These are phyloP conservation scores for Mycena rosella DNA, from an alignment of 768 basidiomycete genomes.

Conservation along the genomic window DNA sequence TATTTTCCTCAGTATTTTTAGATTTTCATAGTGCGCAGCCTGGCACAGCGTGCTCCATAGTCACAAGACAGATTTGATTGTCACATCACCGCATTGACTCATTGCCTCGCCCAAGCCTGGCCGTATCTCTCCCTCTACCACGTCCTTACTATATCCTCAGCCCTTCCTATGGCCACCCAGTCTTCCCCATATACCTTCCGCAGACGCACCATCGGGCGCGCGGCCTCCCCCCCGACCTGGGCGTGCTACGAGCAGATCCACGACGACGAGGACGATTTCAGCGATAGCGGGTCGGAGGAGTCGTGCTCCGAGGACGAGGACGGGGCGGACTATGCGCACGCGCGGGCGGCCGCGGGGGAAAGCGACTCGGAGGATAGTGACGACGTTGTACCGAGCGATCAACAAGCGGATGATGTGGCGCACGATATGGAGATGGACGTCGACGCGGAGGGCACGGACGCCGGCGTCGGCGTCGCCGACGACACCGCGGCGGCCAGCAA, in stretches of 20 bases:
- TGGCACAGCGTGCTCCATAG: background rate
- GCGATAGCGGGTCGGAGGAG: slow-evolving; percentile 65
- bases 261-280: slow-evolving; percentile 68
- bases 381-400: slow-evolving; percentile 38
- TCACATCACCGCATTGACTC: background rate
- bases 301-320: slow-evolving; percentile 85
- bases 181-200: slow-evolving; percentile 69
- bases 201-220: slow-evolving; percentile 81
- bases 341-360: slow-evolving; percentile 40
- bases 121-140: slow-evolving; percentile 8
- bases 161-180: slow-evolving; percentile 52
- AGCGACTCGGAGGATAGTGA: slow-evolving; percentile 55
- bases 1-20: background rate
- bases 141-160: slow-evolving; percentile 9
- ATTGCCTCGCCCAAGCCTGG: slow-evolving; percentile 13
- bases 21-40: background rate
- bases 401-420: slow-evolving; percentile 49
- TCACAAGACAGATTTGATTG: too few relatives aligned
- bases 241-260: slow-evolving; percentile 93
- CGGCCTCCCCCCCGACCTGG: slow-evolving; percentile 89
- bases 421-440: slow-evolving; percentile 72
- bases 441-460: slow-evolving; percentile 51
- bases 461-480: slow-evolving; percentile 45
- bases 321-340: slow-evolving; percentile 69
- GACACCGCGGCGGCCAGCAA: slow-evolving; percentile 46